These are phyloP conservation scores for Acmispon strigosus DNA, from an alignment of 306 rosid genomes.

Conservation along the genomic window DNA sequence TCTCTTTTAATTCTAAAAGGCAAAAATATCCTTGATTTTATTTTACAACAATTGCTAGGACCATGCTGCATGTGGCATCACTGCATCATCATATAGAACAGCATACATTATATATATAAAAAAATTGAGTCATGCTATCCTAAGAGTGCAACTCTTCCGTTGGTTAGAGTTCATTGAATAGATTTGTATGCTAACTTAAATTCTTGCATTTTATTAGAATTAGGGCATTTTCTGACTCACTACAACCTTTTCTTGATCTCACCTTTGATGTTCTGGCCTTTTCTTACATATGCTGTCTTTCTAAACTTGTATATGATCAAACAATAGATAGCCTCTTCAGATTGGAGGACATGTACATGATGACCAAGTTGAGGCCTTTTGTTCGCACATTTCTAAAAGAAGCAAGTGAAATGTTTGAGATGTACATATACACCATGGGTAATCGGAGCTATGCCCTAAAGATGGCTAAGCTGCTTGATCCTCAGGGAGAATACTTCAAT, in stretches of 20 bases:
- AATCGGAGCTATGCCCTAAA: conserved; percentile 79
- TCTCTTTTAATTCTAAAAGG: no score
- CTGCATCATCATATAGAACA: no score
- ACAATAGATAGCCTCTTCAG: conserved; percentile 59
- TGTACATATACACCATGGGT: conserved; percentile 94
- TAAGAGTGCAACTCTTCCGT: no score
- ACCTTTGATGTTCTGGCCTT: background rate
- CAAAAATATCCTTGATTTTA: no score
- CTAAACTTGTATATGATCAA: conserved; percentile 1
- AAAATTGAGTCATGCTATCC: no score
- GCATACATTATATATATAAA: no score
- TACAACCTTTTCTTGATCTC: background rate
- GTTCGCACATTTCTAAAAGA: conserved; percentile 72
- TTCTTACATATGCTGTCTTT: background rate
- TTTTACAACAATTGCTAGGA: no score
- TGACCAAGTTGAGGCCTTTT: conserved; percentile 92
- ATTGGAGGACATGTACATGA: conserved; percentile 52
- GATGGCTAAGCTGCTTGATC: conserved; percentile 91
- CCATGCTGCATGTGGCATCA: no score
- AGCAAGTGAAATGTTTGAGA: conserved; percentile 65
- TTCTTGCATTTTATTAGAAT: no score
- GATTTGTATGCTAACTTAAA: no score
- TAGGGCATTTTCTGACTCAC: no score
- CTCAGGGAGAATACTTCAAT: conserved; percentile 60
- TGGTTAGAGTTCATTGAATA: no score